phyloP scores from a whole-genome alignment of 805 yeast species.

The Metschnikowia drakensbergensis region DNA sequence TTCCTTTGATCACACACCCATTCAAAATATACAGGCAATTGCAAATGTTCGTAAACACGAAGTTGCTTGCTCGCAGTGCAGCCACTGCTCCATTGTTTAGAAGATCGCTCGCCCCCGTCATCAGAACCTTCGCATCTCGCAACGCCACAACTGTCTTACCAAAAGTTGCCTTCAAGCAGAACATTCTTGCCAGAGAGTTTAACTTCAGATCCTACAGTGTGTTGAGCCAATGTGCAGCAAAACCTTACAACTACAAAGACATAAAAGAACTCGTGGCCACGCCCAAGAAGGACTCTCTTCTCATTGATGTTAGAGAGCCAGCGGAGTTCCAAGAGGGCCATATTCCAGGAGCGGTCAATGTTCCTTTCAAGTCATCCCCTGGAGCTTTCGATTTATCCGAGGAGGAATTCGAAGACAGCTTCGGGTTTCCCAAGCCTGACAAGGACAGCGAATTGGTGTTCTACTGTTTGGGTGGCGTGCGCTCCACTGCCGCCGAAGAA shows the following conservation, averaged over 20 bases:
- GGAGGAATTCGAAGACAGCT: slow-evolving; percentile 76
- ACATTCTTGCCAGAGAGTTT: neutral
- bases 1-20: slow-evolving; percentile 1
- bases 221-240: slow-evolving; percentile 41
- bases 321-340: slow-evolving; percentile 68
- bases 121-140: slow-evolving; percentile 1
- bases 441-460: slow-evolving; percentile 71
- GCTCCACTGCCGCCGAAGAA: slow-evolving; percentile 88
- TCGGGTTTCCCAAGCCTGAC: slow-evolving; percentile 79
- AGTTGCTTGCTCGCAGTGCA: slow-evolving; percentile 3
- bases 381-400: slow-evolving; percentile 80
- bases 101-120: neutral
- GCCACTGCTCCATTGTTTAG: slow-evolving; percentile 1
- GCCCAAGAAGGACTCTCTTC: slow-evolving; percentile 41
- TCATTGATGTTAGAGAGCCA: slow-evolving; percentile 94
- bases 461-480: slow-evolving; percentile 89
- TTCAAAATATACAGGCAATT: neutral
- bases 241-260: slow-evolving; percentile 48
- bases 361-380: slow-evolving; percentile 87
- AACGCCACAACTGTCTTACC: slow-evolving; percentile 2
- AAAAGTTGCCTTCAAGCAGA: slow-evolving; percentile 6
- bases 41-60: slow-evolving; percentile 10
- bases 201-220: slow-evolving; percentile 28
- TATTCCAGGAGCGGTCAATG: slow-evolving; percentile 80
- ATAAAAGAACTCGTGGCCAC: slow-evolving; percentile 48